Base-by-base conservation (phyloP, 2,329 filamentous ascomycete genomes). In the Ustilaginoidea virens region DNA sequence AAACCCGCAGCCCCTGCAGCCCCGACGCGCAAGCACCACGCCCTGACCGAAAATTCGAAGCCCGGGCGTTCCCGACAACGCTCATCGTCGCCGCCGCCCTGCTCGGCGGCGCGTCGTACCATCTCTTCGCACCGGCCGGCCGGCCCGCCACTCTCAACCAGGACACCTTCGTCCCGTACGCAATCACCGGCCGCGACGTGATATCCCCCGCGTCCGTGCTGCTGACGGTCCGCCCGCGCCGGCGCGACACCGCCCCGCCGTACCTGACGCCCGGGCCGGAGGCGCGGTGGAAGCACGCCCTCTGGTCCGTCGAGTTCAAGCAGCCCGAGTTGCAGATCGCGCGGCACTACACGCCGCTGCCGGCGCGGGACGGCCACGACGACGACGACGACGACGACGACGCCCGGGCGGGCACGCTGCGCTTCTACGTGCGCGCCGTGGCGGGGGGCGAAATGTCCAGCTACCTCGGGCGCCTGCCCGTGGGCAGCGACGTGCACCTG, bases 251-350 rank as follows among this genome's bases (percentile, higher is more conserved):
- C 5, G 32, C 33, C 21, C 43, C 36, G 2, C 51, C 42, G 7
- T 48, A 48, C 30, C 28, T 56, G n/a, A 21, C 34, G 12, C 35
- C 40, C 14, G 21, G 35, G 35, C 22, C 41, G 3, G 31, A 35
- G 11, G 23, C 10, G 9, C 7, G 3, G 37, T 54, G 55, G 53
- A 40, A 38, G 8, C 38, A 69, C 32, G 78, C 80, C 4, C 64
- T 92, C 23, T 92, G 83, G 79, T 85, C 78, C 37, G 77, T 96
- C 19, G 80, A 94, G 58, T 74, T 93, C 46, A 93, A 92, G 56
- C 90, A 96, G 56, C 90, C 90, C 2, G 76, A 93, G 49, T 57
- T 96, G 33, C 86, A 94, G 54, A 92, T 98, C 41, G 81, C 82
- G 24, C 62, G 90, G 36, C 75, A 83, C 33, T 98, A 98, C 53